Conservation (phyloP, 2,329 filamentous ascomycete species). For the Dactylellina haptotyla region DNA sequence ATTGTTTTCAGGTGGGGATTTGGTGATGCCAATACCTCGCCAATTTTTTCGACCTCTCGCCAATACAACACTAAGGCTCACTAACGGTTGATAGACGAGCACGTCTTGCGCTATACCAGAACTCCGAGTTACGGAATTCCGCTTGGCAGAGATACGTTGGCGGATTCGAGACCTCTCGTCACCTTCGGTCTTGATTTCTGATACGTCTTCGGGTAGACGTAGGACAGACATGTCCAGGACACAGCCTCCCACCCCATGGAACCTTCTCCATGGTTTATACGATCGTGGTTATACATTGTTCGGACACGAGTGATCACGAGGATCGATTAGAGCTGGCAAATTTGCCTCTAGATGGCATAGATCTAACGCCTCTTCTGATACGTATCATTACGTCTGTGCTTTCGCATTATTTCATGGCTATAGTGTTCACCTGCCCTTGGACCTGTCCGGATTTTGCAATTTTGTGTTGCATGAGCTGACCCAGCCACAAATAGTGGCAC, state of each 20-base stretch:
- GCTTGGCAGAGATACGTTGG: constrained; percentile 1
- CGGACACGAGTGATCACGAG: constrained; percentile 15
- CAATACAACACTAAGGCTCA: constrained; percentile 21
- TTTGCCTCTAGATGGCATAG: constrained; percentile 4
- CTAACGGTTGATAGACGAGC: constrained; percentile 5
- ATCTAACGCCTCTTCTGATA: not conserved
- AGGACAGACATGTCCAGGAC: constrained; percentile 2
- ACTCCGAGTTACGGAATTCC: constrained; percentile 4
- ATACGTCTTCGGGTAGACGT: constrained; percentile 19
- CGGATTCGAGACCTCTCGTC: not conserved
- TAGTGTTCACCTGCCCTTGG: no score
- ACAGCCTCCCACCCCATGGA: constrained; percentile 32
- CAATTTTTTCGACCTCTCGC: constrained; percentile 26
- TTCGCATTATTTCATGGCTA: no score
- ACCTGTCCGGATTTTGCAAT: no score
- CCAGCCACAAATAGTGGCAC: constrained; percentile 38
- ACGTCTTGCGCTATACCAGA: not conserved
- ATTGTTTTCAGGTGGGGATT: constrained; percentile 1
- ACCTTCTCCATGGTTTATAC: constrained; percentile 7
- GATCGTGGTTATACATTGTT: not conserved
- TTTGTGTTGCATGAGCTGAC: not conserved
- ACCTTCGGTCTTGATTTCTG: not conserved
- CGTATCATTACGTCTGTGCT: not conserved
- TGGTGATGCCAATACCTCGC: constrained; percentile 22
- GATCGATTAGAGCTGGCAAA: constrained; percentile 11